Evolutionary conservation across 192 early-diverging fungal genomes (phyloP).

Genomic region (Thamnidium elegans): DNA sequence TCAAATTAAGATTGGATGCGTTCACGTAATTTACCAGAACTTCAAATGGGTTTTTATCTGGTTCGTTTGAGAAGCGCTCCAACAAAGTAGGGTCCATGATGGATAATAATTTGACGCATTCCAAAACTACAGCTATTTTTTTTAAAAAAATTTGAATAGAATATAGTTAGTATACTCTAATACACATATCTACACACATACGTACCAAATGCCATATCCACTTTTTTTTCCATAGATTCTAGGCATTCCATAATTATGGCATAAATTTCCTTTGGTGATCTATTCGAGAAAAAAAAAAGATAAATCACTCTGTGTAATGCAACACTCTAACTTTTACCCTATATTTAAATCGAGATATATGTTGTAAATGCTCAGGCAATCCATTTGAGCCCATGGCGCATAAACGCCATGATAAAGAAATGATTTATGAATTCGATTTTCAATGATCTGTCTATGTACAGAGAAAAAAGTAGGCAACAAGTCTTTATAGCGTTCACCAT

Average conservation of each 20-base stretch:
- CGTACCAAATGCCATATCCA: constrained; percentile 43
- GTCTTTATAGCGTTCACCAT: constrained; percentile 33
- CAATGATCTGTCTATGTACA: constrained; percentile 47
- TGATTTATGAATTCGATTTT: constrained; percentile 41
- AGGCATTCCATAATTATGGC: constrained; percentile 20
- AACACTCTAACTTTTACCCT: constrained; percentile 14
- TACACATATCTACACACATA: no score
- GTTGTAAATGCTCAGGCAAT: constrained; percentile 43
- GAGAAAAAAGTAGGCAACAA: constrained; percentile 36
- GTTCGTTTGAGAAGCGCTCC: background rate
- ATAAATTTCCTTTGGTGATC: constrained; percentile 15
- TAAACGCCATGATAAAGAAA: constrained; percentile 52
- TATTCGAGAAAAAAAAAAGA: constrained; percentile 4
- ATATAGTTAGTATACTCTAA: no score
- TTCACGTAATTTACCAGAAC: constrained; percentile 33
- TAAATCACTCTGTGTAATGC: background rate
- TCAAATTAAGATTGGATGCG: constrained; percentile 47
- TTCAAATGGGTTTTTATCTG: constrained; percentile 13
- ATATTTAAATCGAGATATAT: constrained; percentile 5
- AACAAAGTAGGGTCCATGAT: constrained; percentile 5
- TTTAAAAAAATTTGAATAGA: no score
- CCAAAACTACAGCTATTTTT: constrained; percentile 33
- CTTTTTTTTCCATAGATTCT: constrained; percentile 26
- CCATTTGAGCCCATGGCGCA: constrained; percentile 56
- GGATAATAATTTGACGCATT: constrained; percentile 31